Percentiles rank a stretch among this genome's conserved stretches.
Conservation (phyloP, 495 filamentous ascomycete genomes). For the Hamigera avellanea region DNA sequence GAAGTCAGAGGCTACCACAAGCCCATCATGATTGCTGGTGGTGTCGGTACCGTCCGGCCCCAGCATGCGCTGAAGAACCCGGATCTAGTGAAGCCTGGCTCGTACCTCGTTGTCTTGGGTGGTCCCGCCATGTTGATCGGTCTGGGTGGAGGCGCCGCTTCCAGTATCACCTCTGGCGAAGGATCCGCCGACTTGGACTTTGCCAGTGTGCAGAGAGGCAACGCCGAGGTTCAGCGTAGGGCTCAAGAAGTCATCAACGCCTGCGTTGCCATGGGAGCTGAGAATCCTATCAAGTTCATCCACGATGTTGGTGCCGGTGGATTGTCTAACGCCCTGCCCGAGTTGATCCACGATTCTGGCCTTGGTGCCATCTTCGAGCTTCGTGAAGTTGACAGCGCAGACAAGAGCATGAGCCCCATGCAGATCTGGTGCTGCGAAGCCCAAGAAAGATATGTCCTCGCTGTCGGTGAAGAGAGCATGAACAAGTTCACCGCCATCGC, state of each 20-base stretch:
- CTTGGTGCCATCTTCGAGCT: constrained; percentile 85
- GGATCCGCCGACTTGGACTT: constrained; percentile 86
- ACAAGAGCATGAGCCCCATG: constrained; percentile 82
- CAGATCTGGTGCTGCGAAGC: constrained; percentile 98
- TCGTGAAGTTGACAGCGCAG: constrained; percentile 79
- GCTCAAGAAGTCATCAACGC: constrained; percentile 96
- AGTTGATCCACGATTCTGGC: constrained; percentile 83
- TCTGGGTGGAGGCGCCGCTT: constrained; percentile 88
- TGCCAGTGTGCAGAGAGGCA: constrained; percentile 83
- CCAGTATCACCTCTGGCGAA: constrained; percentile 79
- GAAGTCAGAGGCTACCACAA: constrained; percentile 93
- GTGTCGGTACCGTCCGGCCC: constrained; percentile 89
- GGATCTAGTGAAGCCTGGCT: constrained; percentile 64
- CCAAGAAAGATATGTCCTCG: constrained; percentile 87
- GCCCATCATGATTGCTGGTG: constrained; percentile 97
- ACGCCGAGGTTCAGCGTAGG: constrained; percentile 88
- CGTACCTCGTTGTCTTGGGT: constrained; percentile 82
- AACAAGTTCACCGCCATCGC: constrained; percentile 78
- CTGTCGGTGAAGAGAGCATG: constrained; percentile 66
- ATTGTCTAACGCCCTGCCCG: constrained; percentile 84
- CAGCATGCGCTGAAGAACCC: constrained; percentile 80
- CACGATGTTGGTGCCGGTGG: constrained; percentile 96
- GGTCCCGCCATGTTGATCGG: constrained; percentile 97
- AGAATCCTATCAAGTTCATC: constrained; percentile 89
- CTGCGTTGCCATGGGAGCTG: constrained; percentile 68